Percentiles rank a stretch among this genome's conserved stretches.
These are phyloP conservation scores for Schizochytrium sp. DNA, from an alignment of 108 stramenopile genomes.

Conservation along the genomic window DNA sequence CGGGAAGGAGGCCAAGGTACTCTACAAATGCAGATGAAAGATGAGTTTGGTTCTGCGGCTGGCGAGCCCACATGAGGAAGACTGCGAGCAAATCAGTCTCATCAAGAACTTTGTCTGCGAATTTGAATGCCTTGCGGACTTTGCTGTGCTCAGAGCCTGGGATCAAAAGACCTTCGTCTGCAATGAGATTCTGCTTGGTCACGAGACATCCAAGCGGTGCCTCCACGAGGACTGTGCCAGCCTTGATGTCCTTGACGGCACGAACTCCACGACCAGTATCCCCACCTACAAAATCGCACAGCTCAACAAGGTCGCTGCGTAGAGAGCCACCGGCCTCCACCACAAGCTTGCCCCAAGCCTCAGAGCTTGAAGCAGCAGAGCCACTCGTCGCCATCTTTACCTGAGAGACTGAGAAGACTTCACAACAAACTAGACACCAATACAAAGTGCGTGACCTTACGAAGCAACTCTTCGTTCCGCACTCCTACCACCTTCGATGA, in stretches of 20 bases:
- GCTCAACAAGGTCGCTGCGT: slow-evolving; percentile 16
- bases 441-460: too few relatives aligned
- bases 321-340: slow-evolving; percentile 33
- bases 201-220: slow-evolving; percentile 8
- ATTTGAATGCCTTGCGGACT: slow-evolving; percentile 17
- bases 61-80: slow-evolving; percentile 53
- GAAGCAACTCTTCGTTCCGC: too few relatives aligned
- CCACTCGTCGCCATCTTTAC: slow-evolving; percentile 5
- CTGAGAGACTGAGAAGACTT: too few relatives aligned
- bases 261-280: slow-evolving; percentile 37
- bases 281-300: slow-evolving; percentile 29
- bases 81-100: slow-evolving; percentile 49
- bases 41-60: background rate
- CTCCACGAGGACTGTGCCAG: background rate
- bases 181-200: background rate
- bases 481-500: too few relatives aligned
- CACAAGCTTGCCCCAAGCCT: slow-evolving; percentile 10
- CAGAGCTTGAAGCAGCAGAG: slow-evolving; percentile 15
- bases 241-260: slow-evolving; percentile 36
- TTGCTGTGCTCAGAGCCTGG: background rate
- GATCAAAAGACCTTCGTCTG: background rate
- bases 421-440: too few relatives aligned
- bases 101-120: slow-evolving; percentile 5
- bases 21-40: slow-evolving; percentile 53
- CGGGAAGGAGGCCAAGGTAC: slow-evolving; percentile 35